A percentile compares a stretch with the other conserved stretches of the same genome.
phyloP scores from a whole-genome alignment of 176 grass and related monocot genomes.

The Hordeum marinum region DNA sequence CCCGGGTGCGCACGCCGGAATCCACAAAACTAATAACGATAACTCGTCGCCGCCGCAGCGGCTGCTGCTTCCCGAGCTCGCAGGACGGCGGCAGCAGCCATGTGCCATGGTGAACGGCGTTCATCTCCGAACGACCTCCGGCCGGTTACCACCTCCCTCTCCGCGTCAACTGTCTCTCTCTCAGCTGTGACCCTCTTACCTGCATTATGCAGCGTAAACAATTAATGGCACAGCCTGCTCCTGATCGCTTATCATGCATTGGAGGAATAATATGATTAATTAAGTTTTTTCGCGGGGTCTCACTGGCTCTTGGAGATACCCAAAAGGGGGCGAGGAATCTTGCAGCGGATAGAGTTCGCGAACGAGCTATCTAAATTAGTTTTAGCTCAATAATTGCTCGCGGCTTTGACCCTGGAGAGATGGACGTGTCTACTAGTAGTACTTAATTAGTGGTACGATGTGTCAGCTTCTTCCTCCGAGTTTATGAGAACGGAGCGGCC shows the following conservation, averaged over 20 bases:
- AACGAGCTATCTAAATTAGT: neutral
- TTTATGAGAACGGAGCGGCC: neutral
- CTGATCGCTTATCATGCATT: slow-evolving; percentile 28
- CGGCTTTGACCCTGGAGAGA: slow-evolving; percentile 22
- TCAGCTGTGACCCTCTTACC: neutral
- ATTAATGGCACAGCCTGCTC: neutral
- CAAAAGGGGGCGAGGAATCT: slow-evolving; percentile 37
- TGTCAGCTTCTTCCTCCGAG: neutral
- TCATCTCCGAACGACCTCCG: neutral
- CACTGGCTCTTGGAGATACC: slow-evolving; percentile 44
- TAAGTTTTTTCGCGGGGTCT: slow-evolving; percentile 1
- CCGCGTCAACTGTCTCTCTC: neutral
- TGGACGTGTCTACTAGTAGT: neutral
- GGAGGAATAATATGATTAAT: neutral
- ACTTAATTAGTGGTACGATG: neutral
- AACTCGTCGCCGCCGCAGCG: too few relatives aligned
- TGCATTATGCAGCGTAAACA: slow-evolving; percentile 37
- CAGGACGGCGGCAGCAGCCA: neutral
- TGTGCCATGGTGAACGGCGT: neutral
- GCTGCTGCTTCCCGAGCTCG: neutral
- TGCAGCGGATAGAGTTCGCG: slow-evolving; percentile 42
- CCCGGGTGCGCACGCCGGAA: neutral
- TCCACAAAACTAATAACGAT: neutral
- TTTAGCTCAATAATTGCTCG: slow-evolving; percentile 37
- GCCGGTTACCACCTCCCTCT: neutral